These are phyloP conservation scores for Elaeis guineensis DNA, from an alignment of 176 grass and related monocot species.

Conservation along the genomic window DNA sequence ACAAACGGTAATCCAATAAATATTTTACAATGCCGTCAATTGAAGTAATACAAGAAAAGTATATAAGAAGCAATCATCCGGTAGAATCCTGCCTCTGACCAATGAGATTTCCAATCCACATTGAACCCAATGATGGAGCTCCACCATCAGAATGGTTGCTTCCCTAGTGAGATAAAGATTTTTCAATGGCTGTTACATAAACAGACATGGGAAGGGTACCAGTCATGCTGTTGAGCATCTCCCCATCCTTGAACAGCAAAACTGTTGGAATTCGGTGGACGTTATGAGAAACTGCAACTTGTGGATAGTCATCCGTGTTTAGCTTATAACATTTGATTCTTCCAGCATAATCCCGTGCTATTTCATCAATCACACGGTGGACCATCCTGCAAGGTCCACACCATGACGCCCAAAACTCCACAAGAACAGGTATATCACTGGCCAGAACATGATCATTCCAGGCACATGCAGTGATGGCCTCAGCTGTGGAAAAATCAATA, in stretches of 20 bases:
- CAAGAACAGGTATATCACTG: conserved; percentile 66
- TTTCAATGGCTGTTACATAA: conserved; percentile 83
- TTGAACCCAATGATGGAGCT: neutral
- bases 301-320: conserved; percentile 70
- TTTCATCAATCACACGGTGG: conserved; percentile 51
- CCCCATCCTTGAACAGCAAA: conserved; percentile 81
- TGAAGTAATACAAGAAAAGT: too few species aligned
- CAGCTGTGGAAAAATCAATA: conserved; percentile 39
- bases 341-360: conserved; percentile 67
- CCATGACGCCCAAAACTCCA: conserved; percentile 93
- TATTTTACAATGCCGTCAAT: too few species aligned
- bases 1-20: too few species aligned
- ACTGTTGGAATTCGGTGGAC: conserved; percentile 69
- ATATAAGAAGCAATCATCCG: too few species aligned
- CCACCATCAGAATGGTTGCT: neutral
- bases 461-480: conserved; percentile 57
- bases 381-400: conserved; percentile 87
- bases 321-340: conserved; percentile 72
- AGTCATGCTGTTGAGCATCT: conserved; percentile 68
- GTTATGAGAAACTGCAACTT: conserved; percentile 42
- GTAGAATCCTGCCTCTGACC: too few species aligned
- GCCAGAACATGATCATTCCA: conserved; percentile 78
- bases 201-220: conserved; percentile 73
- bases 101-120: neutral
- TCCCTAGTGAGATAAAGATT: conserved; percentile 38